A percentile compares a stretch with the other conserved stretches of the same genome.
phyloP scores from a whole-genome alignment of 306 rosid species.

The Ceratonia siliqua region DNA sequence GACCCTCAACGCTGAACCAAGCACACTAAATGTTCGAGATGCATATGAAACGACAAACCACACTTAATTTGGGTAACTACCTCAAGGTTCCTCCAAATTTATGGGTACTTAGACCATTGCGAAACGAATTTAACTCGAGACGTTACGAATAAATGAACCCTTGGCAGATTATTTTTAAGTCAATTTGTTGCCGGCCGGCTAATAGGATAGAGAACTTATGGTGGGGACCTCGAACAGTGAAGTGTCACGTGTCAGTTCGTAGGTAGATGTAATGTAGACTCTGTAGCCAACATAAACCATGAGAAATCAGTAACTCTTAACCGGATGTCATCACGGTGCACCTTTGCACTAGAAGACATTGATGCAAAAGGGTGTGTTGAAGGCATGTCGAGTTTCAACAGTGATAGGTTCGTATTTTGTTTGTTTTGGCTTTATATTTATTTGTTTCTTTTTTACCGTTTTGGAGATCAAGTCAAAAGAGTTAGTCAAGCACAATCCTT shows the following conservation, averaged over 20 bases:
- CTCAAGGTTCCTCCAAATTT: neutral
- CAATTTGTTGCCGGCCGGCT: neutral
- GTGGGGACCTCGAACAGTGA: slow-evolving; percentile 40
- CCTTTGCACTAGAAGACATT: slow-evolving; percentile 47
- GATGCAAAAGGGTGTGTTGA: slow-evolving; percentile 29
- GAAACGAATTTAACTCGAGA: neutral
- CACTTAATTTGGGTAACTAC: neutral
- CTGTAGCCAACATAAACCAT: slow-evolving; percentile 67
- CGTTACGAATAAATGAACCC: neutral
- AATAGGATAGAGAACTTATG: neutral
- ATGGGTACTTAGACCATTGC: neutral
- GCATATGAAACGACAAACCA: neutral
- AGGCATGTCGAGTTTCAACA: slow-evolving; percentile 43
- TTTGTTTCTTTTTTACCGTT: slow-evolving; percentile 28
- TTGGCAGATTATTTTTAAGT: neutral
- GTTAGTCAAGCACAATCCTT: slow-evolving; percentile 60
- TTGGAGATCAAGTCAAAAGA: slow-evolving; percentile 67
- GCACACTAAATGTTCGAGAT: neutral
- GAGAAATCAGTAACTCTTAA: slow-evolving; percentile 45
- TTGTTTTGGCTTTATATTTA: slow-evolving; percentile 24
- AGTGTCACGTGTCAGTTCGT: slow-evolving; percentile 70
- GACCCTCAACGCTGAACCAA: neutral
- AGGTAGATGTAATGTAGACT: slow-evolving; percentile 61
- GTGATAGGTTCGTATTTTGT: slow-evolving; percentile 43
- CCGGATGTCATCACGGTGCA: slow-evolving; percentile 35